Conservation (phyloP, 257 asterid species). For the Paulownia fortunei region DNA sequence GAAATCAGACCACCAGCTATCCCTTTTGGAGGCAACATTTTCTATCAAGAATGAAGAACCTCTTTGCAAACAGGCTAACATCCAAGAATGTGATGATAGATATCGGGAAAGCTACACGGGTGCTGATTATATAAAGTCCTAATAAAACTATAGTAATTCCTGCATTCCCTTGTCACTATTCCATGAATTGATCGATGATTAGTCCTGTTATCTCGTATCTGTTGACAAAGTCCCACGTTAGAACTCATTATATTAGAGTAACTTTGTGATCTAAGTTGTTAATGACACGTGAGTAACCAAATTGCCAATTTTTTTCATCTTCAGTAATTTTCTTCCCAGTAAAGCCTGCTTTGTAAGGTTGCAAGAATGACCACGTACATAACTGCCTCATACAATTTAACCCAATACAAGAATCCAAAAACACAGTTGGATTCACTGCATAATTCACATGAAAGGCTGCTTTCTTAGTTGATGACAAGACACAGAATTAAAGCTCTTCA, state of each 20-base stretch:
- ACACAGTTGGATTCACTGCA: constrained; percentile 77
- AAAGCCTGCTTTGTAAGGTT: background rate
- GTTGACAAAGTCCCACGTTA: background rate
- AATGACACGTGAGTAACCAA: too few relatives aligned
- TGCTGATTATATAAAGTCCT: background rate
- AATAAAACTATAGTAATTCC: background rate
- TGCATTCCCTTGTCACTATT: background rate
- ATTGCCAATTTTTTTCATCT: too few relatives aligned
- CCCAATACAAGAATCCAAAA: constrained; percentile 54
- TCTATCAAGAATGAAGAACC: constrained; percentile 28
- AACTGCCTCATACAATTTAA: constrained; percentile 31
- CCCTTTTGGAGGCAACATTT: constrained; percentile 34
- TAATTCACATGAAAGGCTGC: constrained; percentile 75
- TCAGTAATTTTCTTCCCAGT: too few relatives aligned
- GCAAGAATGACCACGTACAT: constrained; percentile 21
- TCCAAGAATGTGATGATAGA: constrained; percentile 29
- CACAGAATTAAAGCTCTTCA: constrained; percentile 53
- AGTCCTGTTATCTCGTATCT: background rate
- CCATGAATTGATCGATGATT: background rate
- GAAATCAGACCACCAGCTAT: constrained; percentile 30
- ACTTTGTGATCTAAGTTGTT: too few relatives aligned
- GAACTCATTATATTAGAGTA: background rate
- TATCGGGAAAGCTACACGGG: background rate
- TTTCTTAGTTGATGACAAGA: constrained; percentile 52
- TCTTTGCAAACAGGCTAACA: constrained; percentile 20